phyloP scores from a whole-genome alignment of 306 rosid genomes.

The Glycyrrhiza uralensis region DNA sequence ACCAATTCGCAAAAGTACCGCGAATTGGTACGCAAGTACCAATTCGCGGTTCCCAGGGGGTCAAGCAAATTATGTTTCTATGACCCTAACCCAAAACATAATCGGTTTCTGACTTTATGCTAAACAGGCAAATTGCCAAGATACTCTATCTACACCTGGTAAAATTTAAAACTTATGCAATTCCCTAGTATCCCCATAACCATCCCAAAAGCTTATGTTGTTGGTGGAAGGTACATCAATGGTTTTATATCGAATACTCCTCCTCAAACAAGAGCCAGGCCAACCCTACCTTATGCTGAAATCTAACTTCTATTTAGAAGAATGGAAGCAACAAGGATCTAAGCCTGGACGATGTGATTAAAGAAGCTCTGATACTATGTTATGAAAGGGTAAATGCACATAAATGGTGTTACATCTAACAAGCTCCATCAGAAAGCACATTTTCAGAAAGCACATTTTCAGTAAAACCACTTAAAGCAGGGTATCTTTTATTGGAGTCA shows the following conservation, averaged over 20 bases:
- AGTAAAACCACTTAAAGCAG: background rate
- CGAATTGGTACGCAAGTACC: too few relatives aligned
- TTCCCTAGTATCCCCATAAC: background rate
- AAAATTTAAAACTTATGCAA: background rate
- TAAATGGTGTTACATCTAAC: background rate
- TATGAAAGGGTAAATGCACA: background rate
- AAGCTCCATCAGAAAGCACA: background rate
- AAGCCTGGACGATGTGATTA: background rate
- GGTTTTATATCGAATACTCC: background rate
- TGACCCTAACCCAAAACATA: background rate
- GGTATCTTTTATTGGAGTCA: background rate
- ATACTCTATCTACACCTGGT: background rate
- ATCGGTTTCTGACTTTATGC: background rate
- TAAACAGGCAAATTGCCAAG: background rate
- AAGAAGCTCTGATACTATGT: background rate
- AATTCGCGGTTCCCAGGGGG: too few relatives aligned
- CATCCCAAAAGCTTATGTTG: background rate
- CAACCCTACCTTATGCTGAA: background rate
- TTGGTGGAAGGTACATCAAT: background rate
- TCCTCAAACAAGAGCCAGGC: background rate
- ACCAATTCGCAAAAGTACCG: too few relatives aligned
- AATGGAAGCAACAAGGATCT: background rate
- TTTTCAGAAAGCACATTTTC: slow-evolving; percentile 5
- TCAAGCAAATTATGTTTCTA: too few relatives aligned
- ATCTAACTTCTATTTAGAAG: background rate